Percentiles rank a stretch among this genome's conserved stretches.
Conservation (phyloP, 1,139 yeast genomes). For the Diutina neorugosa region DNA sequence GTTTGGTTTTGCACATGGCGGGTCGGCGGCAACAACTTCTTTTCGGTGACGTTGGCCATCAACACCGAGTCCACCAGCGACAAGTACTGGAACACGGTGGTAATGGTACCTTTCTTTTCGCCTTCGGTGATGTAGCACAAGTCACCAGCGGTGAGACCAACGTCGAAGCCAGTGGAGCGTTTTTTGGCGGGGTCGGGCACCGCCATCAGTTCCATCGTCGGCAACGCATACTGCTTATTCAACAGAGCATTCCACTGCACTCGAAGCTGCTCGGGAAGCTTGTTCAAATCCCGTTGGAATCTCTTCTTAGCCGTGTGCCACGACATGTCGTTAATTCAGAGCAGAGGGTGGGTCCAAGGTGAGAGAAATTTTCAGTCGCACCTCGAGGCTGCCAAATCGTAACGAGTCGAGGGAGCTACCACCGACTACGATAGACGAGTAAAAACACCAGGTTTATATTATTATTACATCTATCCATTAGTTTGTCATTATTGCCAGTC, state of each 20-base stretch:
- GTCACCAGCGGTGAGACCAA: conserved; percentile 31
- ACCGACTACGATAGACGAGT: too few species aligned
- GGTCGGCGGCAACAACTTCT: conserved; percentile 42
- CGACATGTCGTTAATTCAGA: conserved; percentile 8
- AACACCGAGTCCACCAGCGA: conserved; percentile 22
- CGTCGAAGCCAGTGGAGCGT: conserved; percentile 8
- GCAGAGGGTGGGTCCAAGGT: neutral
- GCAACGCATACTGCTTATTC: conserved; percentile 19
- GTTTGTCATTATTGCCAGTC: conserved; percentile 22
- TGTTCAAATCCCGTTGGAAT: conserved; percentile 24
- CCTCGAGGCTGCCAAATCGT: neutral
- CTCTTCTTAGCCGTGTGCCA: conserved; percentile 26
- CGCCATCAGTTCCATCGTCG: conserved; percentile 19
- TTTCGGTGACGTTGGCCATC: conserved; percentile 22
- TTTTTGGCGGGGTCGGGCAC: neutral
- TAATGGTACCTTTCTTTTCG: conserved; percentile 56
- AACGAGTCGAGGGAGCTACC: neutral
- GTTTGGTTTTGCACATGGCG: conserved; percentile 67
- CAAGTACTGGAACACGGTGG: conserved; percentile 28
- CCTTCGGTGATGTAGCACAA: conserved; percentile 50
- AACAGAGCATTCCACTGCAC: conserved; percentile 14
- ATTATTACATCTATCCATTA: neutral
- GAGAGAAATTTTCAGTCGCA: neutral
- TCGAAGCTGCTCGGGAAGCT: conserved; percentile 20
- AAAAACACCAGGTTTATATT: neutral